Percentiles rank a stretch among this genome's conserved stretches.
Conservation (phyloP, 1,284 basidiomycete genomes). For the Pyrrhoderma lamaoense region DNA sequence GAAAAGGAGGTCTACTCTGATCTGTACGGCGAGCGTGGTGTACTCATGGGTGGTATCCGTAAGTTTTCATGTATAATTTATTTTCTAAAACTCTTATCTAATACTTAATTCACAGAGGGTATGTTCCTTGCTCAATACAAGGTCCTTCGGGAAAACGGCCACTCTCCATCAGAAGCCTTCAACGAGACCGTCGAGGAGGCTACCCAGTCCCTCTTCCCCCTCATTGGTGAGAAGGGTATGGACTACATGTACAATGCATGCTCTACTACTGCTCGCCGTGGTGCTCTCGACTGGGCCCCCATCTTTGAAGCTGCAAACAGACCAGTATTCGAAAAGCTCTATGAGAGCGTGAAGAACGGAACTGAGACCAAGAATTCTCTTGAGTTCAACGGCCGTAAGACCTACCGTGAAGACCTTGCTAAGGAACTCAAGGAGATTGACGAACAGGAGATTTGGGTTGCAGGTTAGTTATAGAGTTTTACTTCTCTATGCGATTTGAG, state of each 20-base stretch:
- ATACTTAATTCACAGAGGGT: conserved; percentile 56
- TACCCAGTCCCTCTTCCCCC: conserved; percentile 95
- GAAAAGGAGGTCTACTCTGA: conserved; percentile 99
- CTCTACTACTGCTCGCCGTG: conserved; percentile 97
- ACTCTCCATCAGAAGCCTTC: conserved; percentile 97
- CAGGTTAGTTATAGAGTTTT: conserved; percentile 47
- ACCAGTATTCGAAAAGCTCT: conserved; percentile 92
- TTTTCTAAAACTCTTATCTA: conserved; percentile 16
- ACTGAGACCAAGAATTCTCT: conserved; percentile 96
- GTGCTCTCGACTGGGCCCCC: conserved; percentile 99
- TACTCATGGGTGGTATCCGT: conserved; percentile 99
- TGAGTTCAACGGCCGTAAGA: conserved; percentile 90
- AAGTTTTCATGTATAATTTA: conserved; percentile 28
- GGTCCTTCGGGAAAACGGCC: conserved; percentile 97
- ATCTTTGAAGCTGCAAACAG: conserved; percentile 91
- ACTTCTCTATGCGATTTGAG: conserved; percentile 2
- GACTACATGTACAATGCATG: conserved; percentile 99
- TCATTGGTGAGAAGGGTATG: conserved; percentile 96
- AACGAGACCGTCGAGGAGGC: conserved; percentile 99
- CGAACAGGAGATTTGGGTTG: conserved; percentile 97
- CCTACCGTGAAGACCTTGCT: conserved; percentile 91
- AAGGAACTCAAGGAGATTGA: conserved; percentile 95
- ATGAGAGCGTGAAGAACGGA: conserved; percentile 91
- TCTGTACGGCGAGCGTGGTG: conserved; percentile 99
- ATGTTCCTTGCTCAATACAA: conserved; percentile 99